Conservation (phyloP, 306 rosid genomes). For the Trichosanthes truncata region DNA sequence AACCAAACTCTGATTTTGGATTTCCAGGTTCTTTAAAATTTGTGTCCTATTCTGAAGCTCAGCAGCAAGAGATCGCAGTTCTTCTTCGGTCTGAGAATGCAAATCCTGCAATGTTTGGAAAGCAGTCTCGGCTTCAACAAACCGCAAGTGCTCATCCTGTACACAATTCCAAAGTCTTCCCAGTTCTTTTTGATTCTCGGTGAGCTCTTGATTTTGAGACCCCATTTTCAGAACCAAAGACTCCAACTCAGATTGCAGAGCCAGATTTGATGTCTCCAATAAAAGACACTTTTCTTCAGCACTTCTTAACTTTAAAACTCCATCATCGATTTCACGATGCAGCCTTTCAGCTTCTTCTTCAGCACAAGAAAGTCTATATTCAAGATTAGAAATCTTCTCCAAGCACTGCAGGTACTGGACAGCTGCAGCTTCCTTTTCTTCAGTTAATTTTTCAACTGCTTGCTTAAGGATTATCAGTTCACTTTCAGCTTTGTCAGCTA, state of each 20-base stretch:
- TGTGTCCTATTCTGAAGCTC: slow-evolving; percentile 50
- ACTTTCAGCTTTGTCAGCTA: slow-evolving; percentile 43
- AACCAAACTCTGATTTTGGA: slow-evolving; percentile 38
- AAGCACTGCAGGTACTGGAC: slow-evolving; percentile 59
- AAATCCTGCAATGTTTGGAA: slow-evolving; percentile 84
- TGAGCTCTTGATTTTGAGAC: slow-evolving; percentile 65
- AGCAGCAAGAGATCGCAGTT: slow-evolving; percentile 57
- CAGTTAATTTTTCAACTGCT: slow-evolving; percentile 45
- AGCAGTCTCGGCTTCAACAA: slow-evolving; percentile 86
- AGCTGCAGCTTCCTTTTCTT: slow-evolving; percentile 68
- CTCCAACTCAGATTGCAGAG: slow-evolving; percentile 63
- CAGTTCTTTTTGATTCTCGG: slow-evolving; percentile 73
- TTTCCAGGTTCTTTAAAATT: slow-evolving; percentile 48
- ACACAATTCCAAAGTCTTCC: slow-evolving; percentile 66
- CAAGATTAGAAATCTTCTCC: slow-evolving; percentile 58
- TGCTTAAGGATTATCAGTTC: slow-evolving; percentile 54
- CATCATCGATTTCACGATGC: slow-evolving; percentile 40
- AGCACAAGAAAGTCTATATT: slow-evolving; percentile 48
- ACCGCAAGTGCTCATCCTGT: slow-evolving; percentile 73
- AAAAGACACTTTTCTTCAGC: slow-evolving; percentile 51
- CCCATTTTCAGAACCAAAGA: slow-evolving; percentile 53
- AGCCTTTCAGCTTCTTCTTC: slow-evolving; percentile 61
- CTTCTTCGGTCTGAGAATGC: slow-evolving; percentile 86
- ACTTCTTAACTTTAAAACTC: slow-evolving; percentile 42
- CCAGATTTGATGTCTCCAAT: slow-evolving; percentile 61